These are phyloP conservation scores for Parathielavia hyrcaniae DNA, from an alignment of 495 filamentous ascomycete genomes.

Conservation along the genomic window DNA sequence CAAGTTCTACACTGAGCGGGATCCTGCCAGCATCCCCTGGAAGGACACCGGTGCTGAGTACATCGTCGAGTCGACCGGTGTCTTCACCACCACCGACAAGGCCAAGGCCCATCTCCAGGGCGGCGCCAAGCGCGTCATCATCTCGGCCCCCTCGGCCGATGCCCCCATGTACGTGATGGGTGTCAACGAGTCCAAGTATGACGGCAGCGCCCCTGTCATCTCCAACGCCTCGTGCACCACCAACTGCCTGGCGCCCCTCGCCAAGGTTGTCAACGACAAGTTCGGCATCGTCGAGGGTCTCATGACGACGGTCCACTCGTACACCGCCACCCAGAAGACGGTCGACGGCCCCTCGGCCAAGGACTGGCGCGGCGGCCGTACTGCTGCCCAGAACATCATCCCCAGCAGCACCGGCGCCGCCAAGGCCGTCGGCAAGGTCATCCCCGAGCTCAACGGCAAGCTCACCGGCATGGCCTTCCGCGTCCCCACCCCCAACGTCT, in stretches of 20 bases:
- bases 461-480: slow-evolving; percentile 99
- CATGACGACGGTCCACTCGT: slow-evolving; percentile 99
- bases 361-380: slow-evolving; percentile 99
- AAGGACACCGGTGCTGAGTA: slow-evolving; percentile 81
- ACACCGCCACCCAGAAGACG: slow-evolving; percentile 99
- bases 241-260: slow-evolving; percentile 98
- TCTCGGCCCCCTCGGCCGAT: slow-evolving; percentile 97
- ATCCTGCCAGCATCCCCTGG: slow-evolving; percentile 92
- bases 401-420: slow-evolving; percentile 98
- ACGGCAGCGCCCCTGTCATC: slow-evolving; percentile 79
- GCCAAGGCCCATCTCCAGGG: slow-evolving; percentile 93
- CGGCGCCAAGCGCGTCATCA: slow-evolving; percentile 99
- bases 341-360: slow-evolving; percentile 95
- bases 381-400: slow-evolving; percentile 99
- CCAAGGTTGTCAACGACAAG: slow-evolving; percentile 98
- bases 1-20: slow-evolving; percentile 90
- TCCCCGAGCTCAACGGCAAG: slow-evolving; percentile 95
- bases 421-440: slow-evolving; percentile 99
- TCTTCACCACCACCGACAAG: slow-evolving; percentile 98
- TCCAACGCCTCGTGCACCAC: slow-evolving; percentile 99
- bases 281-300: slow-evolving; percentile 96
- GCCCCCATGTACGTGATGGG: slow-evolving; percentile 99
- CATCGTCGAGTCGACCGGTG: slow-evolving; percentile 97
- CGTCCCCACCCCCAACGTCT: slow-evolving; percentile 97
- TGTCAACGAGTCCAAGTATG: slow-evolving; percentile 93